A percentile compares a stretch with the other conserved stretches of the same genome.
These are phyloP conservation scores for Microsporum canis DNA, from an alignment of 2,329 filamentous ascomycete genomes.

Conservation along the genomic window DNA sequence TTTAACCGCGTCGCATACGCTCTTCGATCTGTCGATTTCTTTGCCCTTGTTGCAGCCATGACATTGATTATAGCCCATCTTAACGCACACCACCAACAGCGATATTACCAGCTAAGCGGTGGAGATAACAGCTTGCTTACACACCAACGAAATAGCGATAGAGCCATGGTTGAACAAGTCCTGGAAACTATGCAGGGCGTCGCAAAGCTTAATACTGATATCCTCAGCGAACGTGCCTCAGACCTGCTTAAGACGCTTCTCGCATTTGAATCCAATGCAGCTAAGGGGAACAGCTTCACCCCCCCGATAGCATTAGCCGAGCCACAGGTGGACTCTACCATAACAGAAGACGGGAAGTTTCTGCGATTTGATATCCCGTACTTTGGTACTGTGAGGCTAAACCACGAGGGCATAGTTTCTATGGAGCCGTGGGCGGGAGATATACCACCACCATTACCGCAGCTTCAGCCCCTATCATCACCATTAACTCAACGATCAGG, in stretches of 20 bases:
- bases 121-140: conserved; percentile 15
- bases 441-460: background rate
- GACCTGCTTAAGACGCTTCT: conserved; percentile 16
- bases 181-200: conserved; percentile 28
- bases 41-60: conserved; percentile 20
- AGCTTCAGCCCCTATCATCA: background rate
- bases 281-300: background rate
- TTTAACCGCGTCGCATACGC: conserved; percentile 18
- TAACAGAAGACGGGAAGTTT: conserved; percentile 12
- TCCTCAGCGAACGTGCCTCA: conserved; percentile 19
- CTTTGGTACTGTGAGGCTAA: conserved; percentile 32
- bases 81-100: conserved; percentile 13
- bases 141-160: conserved; percentile 32
- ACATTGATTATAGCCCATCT: conserved; percentile 21
- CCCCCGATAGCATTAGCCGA: background rate
- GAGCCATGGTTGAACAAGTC: conserved; percentile 30
- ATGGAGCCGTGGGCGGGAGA: background rate
- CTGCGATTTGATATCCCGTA: conserved; percentile 36
- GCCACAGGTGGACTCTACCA: background rate
- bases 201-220: conserved; percentile 21
- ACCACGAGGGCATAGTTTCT: conserved; percentile 7
- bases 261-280: conserved; percentile 9
- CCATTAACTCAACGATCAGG: background rate
- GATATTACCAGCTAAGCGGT: background rate
- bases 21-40: conserved; percentile 21